Conservation (phyloP, 306 rosid species). For the Quercus ilex region DNA sequence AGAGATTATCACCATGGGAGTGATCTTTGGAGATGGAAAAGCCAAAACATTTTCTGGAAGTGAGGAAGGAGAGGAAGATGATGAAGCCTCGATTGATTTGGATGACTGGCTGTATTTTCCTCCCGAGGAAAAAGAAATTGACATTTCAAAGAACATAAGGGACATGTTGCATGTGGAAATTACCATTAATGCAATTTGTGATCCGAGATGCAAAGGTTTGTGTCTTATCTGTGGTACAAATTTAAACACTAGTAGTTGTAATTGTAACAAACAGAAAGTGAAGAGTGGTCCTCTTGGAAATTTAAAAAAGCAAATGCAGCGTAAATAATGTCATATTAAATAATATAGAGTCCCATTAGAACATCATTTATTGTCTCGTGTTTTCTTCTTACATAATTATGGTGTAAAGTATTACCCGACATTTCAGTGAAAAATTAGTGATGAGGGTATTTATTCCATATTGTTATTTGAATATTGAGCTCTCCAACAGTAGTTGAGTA, state of each 20-base stretch:
- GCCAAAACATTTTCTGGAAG: slow-evolving; percentile 14
- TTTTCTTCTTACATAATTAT: background rate
- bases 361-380: background rate
- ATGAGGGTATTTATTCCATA: background rate
- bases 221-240: slow-evolving; percentile 78
- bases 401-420: background rate
- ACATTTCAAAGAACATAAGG: slow-evolving; percentile 86
- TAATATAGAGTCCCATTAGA: background rate
- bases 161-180: slow-evolving; percentile 87
- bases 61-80: slow-evolving; percentile 40
- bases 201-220: slow-evolving; percentile 68
- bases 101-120: slow-evolving; percentile 82
- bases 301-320: slow-evolving; percentile 62
- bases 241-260: slow-evolving; percentile 63
- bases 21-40: slow-evolving; percentile 49
- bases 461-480: background rate
- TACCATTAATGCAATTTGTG: slow-evolving; percentile 60
- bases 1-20: slow-evolving; percentile 57
- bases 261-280: slow-evolving; percentile 45
- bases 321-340: background rate
- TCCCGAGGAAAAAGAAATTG: slow-evolving; percentile 57
- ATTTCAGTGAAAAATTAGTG: background rate
- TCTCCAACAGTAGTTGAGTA: background rate
- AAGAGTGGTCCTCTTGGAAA: slow-evolving; percentile 66
- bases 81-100: slow-evolving; percentile 47